Conservation (phyloP, 805 yeast species). For the Lachancea nothofagi region DNA sequence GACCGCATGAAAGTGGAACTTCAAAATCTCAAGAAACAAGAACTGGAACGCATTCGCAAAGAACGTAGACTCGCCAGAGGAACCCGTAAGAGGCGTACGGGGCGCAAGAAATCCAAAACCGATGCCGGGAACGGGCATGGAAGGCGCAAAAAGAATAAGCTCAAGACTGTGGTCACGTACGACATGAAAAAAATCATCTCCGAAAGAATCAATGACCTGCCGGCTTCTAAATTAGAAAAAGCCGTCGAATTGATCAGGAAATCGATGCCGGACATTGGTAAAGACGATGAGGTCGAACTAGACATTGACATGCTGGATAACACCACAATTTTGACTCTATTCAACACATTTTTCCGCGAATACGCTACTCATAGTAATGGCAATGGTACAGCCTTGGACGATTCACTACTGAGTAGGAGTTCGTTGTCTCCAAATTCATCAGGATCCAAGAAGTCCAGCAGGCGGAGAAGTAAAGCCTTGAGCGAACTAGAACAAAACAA, state of each 20-base stretch:
- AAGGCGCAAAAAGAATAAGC: constrained; percentile 25
- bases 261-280: constrained; percentile 50
- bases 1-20: constrained; percentile 81
- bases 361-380: constrained; percentile 21
- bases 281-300: constrained; percentile 90
- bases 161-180: constrained; percentile 58
- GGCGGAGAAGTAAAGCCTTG: constrained; percentile 51
- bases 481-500: constrained; percentile 60
- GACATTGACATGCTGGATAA: constrained; percentile 93
- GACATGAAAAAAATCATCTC: constrained; percentile 95
- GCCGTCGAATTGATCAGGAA: constrained; percentile 83
- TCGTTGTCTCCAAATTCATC: constrained; percentile 12
- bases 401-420: constrained; percentile 12
- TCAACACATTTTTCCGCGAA: constrained; percentile 69
- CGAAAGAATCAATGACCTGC: constrained; percentile 71
- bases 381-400: constrained; percentile 11
- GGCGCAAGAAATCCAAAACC: constrained; percentile 36
- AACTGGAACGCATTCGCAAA: constrained; percentile 58
- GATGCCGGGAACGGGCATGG: constrained; percentile 11
- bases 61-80: constrained; percentile 44
- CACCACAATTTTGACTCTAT: constrained; percentile 72
- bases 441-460: constrained; percentile 17
- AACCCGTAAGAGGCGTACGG: constrained; percentile 35
- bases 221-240: constrained; percentile 76
- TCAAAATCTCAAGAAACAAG: constrained; percentile 73